Conservation (phyloP, 2,329 filamentous ascomycete genomes). For the Helotiales sp. region DNA sequence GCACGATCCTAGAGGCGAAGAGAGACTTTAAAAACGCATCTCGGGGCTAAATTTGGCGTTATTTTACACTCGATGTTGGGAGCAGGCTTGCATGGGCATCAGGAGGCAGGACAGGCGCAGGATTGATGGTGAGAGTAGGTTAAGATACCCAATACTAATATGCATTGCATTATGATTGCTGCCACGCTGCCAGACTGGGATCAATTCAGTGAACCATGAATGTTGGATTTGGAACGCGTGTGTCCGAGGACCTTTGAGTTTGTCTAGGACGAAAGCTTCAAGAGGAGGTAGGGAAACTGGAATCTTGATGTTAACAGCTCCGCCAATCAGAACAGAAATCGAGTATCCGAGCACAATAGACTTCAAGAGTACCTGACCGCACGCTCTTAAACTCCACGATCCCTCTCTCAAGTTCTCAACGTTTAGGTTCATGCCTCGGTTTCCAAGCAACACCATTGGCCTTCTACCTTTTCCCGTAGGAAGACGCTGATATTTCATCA, state of each 20-base stretch:
- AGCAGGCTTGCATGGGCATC: conserved; percentile 7
- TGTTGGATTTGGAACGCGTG: background rate
- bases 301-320: background rate
- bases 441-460: no score
- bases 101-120: conserved; percentile 7
- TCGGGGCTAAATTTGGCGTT: conserved; percentile 4
- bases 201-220: background rate
- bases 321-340: background rate
- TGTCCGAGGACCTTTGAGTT: background rate
- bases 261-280: background rate
- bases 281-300: background rate
- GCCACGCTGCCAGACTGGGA: background rate
- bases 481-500: no score
- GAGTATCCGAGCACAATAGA: background rate
- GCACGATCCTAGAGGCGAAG: conserved; percentile 5
- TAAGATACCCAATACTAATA: conserved; percentile 31
- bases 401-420: no score
- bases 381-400: no score
- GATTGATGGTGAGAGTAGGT: conserved; percentile 15
- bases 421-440: no score
- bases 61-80: conserved; percentile 1
- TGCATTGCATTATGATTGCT: conserved; percentile 15
- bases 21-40: background rate
- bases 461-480: no score
- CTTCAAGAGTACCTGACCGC: no score